Evolutionary conservation across 192 early-diverging fungal species (phyloP).

Genomic region (Coemansia sp.): DNA sequence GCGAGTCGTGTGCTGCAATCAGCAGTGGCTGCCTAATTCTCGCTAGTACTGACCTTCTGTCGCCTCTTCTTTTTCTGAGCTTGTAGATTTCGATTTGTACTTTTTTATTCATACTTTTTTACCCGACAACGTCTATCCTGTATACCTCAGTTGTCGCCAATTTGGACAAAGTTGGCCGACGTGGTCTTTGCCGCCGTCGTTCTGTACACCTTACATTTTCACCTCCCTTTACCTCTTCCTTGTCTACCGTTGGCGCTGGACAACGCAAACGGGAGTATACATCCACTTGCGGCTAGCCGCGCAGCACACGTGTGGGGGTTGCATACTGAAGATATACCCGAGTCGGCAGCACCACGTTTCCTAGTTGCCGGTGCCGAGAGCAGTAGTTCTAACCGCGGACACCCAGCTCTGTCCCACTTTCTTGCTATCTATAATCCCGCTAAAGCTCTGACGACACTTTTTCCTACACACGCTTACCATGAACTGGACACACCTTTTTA

Average conservation of each 20-base stretch:
- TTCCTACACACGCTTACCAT: constrained; percentile 13
- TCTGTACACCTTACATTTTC: not conserved
- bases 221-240: not conserved
- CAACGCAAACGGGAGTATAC: not conserved
- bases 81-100: not conserved
- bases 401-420: not conserved
- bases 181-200: not conserved
- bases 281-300: constrained; percentile 5
- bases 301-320: constrained; percentile 2
- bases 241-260: not conserved
- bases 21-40: not conserved
- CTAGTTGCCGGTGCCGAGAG: not conserved
- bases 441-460: not conserved
- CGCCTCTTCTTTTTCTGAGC: not conserved
- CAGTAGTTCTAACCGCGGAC: not conserved
- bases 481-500: constrained; percentile 52
- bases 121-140: not conserved
- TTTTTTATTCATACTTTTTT: not conserved
- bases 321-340: not conserved
- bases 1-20: not conserved
- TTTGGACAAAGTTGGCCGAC: not conserved
- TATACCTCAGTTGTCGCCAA: not conserved
- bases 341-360: not conserved
- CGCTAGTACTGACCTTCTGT: not conserved
- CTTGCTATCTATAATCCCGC: not conserved